These are phyloP conservation scores for Metschnikowia lochheadii DNA, from an alignment of 805 yeast species.

Conservation along the genomic window DNA sequence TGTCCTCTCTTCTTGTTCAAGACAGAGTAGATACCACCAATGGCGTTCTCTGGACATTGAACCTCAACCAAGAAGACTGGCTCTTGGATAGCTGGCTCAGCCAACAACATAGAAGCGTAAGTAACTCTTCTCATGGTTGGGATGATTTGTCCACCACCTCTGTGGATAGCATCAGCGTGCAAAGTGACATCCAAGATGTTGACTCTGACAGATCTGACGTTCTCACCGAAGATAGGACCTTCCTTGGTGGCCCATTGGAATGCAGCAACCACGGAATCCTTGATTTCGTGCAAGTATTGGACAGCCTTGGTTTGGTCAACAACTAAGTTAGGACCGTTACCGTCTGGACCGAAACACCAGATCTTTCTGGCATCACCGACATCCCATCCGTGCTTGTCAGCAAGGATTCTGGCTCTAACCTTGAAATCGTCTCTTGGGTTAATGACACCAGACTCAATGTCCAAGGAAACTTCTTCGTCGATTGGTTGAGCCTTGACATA, in stretches of 20 bases:
- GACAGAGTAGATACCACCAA: constrained; percentile 99
- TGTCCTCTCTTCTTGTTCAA: constrained; percentile 99
- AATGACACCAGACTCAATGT: constrained; percentile 90
- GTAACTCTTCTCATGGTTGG: constrained; percentile 99
- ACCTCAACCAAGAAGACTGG: constrained; percentile 99
- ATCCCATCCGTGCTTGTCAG: constrained; percentile 99
- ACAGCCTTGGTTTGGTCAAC: constrained; percentile 99
- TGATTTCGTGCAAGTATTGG: constrained; percentile 97
- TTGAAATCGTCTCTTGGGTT: constrained; percentile 97
- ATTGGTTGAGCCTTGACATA: constrained; percentile 96
- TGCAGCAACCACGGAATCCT: constrained; percentile 99
- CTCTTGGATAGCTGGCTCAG: constrained; percentile 98
- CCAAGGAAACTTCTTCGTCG: constrained; percentile 86
- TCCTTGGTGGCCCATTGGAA: constrained; percentile 99
- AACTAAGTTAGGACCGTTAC: constrained; percentile 97
- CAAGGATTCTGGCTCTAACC: constrained; percentile 97
- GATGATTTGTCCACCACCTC: constrained; percentile 99
- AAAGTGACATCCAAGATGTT: constrained; percentile 98
- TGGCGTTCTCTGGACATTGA: constrained; percentile 98
- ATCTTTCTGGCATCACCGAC: constrained; percentile 99
- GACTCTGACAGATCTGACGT: constrained; percentile 91
- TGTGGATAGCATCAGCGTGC: constrained; percentile 99
- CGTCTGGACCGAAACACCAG: constrained; percentile 99
- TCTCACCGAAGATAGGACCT: constrained; percentile 98
- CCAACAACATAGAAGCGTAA: constrained; percentile 95